A percentile compares a stretch with the other conserved stretches of the same genome.
Conservation (phyloP, 2,329 filamentous ascomycete genomes). For the Pseudogymnoascus destructans region DNA sequence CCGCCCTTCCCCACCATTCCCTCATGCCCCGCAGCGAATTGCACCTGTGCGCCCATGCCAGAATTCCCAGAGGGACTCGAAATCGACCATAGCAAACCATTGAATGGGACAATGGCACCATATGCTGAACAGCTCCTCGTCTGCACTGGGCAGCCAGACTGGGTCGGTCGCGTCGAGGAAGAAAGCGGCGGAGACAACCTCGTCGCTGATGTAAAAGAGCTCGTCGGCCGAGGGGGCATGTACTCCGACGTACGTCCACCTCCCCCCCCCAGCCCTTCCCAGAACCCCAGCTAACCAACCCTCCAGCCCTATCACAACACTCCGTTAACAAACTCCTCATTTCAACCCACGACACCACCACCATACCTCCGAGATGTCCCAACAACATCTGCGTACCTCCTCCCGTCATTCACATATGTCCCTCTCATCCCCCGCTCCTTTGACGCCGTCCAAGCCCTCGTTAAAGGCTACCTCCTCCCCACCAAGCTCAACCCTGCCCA, state of each 20-base stretch:
- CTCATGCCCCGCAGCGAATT: conserved; percentile 61
- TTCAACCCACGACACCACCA: conserved; percentile 38
- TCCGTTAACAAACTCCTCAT: conserved; percentile 63
- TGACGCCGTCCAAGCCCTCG: conserved; percentile 41
- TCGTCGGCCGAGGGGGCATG: conserved; percentile 51
- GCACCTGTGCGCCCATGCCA: conserved; percentile 57
- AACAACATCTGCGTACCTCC: conserved; percentile 56
- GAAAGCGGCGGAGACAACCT: conserved; percentile 56
- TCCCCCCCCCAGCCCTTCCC: neutral
- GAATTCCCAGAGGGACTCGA: conserved; percentile 51
- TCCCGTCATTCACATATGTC: conserved; percentile 75
- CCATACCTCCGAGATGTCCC: conserved; percentile 31
- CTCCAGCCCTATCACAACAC: conserved; percentile 70
- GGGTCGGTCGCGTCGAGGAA: conserved; percentile 74
- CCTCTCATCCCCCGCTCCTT: conserved; percentile 53
- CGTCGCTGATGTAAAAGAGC: conserved; percentile 56
- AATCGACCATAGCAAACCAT: conserved; percentile 56
- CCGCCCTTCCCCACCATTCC: conserved; percentile 21
- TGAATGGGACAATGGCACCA: conserved; percentile 64
- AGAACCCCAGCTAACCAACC: conserved; percentile 9
- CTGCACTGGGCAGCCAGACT: conserved; percentile 68
- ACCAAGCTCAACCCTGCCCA: conserved; percentile 47
- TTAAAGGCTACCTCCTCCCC: conserved; percentile 55
- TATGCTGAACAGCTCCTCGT: conserved; percentile 77
- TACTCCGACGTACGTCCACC: conserved; percentile 50